phyloP scores from a whole-genome alignment of 257 asterid genomes.

The Capsicum baccatum region DNA sequence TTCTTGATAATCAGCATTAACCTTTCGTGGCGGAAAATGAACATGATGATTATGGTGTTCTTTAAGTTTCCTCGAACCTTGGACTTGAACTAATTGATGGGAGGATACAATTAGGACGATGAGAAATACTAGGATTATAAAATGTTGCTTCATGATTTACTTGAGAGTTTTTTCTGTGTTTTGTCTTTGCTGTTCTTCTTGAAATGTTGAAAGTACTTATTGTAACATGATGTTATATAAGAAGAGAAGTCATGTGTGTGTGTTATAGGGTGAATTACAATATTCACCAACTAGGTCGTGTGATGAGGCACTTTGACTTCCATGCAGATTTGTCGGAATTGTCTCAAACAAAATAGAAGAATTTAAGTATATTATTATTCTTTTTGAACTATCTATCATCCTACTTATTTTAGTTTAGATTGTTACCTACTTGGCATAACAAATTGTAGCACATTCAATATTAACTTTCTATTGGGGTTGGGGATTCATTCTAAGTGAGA shows the following conservation, averaged over 20 bases:
- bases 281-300: constrained; percentile 21
- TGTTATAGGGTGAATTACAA: background rate
- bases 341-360: constrained; percentile 5
- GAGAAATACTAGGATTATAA: constrained; percentile 30
- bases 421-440: background rate
- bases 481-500: too few relatives aligned
- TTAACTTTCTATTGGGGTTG: background rate
- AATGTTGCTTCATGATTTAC: constrained; percentile 12
- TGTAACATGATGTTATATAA: background rate
- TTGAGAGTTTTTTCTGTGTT: constrained; percentile 6
- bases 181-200: background rate
- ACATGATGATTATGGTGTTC: constrained; percentile 9
- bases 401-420: background rate
- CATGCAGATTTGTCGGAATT: constrained; percentile 24
- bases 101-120: constrained; percentile 1
- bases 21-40: background rate
- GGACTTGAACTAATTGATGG: background rate
- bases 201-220: background rate
- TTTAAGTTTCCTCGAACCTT: constrained; percentile 29
- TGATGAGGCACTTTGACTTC: constrained; percentile 32
- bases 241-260: background rate
- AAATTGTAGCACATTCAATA: background rate
- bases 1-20: background rate
- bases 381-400: background rate
- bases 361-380: background rate